These are phyloP conservation scores for Scheffersomyces stipitis DNA, from an alignment of 805 yeast genomes.

Conservation along the genomic window DNA sequence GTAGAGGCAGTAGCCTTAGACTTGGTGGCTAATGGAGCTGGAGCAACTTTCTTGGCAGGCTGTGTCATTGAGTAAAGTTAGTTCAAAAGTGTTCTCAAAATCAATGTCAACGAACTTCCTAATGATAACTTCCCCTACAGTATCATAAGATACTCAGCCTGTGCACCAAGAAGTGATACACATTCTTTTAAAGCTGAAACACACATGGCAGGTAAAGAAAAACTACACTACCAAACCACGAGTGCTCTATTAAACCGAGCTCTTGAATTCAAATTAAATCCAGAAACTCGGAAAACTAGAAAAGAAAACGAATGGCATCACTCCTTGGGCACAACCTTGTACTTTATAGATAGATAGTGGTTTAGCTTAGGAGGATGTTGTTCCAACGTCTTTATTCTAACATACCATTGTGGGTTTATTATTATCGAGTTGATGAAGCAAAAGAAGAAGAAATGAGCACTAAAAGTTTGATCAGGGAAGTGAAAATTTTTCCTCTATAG, in stretches of 20 bases:
- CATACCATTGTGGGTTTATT: constrained; percentile 12
- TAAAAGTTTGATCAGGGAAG: neutral
- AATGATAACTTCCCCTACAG: constrained; percentile 21
- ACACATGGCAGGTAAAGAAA: no score
- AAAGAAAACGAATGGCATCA: constrained; percentile 7
- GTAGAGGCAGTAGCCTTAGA: constrained; percentile 32
- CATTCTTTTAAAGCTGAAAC: constrained; percentile 7
- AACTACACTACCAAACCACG: no score
- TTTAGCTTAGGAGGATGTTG: constrained; percentile 16
- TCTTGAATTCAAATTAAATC: no score
- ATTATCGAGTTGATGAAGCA: neutral
- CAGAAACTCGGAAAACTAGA: neutral
- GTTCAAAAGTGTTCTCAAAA: constrained; percentile 15
- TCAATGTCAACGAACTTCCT: constrained; percentile 13
- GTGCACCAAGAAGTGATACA: constrained; percentile 22
- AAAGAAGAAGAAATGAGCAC: neutral
- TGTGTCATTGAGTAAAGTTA: constrained; percentile 17
- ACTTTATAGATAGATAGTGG: constrained; percentile 5
- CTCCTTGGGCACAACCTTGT: constrained; percentile 15
- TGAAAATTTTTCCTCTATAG: no score
- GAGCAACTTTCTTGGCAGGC: constrained; percentile 79
- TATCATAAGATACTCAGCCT: constrained; percentile 25
- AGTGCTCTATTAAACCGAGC: no score
- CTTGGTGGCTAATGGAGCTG: constrained; percentile 94
- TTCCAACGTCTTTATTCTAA: constrained; percentile 14